Conservation (phyloP, 257 asterid species). For the Henckelia pumila region DNA sequence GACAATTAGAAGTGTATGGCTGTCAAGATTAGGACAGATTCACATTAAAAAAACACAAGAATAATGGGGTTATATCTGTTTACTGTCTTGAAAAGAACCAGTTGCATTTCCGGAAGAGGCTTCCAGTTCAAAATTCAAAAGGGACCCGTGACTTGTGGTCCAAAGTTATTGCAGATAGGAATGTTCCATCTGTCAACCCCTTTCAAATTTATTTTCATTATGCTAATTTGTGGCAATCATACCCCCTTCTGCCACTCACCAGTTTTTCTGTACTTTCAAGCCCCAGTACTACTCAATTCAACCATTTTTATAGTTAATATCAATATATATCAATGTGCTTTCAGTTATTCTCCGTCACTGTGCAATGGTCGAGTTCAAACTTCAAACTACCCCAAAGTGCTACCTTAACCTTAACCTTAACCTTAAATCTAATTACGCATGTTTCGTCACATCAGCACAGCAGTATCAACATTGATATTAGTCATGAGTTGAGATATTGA, state of each 20-base stretch:
- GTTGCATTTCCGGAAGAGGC: background rate
- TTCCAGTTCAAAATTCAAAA: constrained; percentile 11
- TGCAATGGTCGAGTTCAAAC: too few relatives aligned
- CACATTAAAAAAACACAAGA: background rate
- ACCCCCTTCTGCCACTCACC: background rate
- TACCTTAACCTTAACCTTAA: too few relatives aligned
- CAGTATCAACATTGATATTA: too few relatives aligned
- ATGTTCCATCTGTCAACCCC: constrained; percentile 16
- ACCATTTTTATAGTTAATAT: background rate
- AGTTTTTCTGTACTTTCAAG: background rate
- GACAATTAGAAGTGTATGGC: background rate
- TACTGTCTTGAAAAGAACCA: constrained; percentile 8
- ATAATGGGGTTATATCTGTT: constrained; percentile 21
- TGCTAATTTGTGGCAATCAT: too few relatives aligned
- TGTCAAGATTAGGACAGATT: background rate
- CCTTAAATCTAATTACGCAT: too few relatives aligned
- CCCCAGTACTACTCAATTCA: background rate
- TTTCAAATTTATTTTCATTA: too few relatives aligned
- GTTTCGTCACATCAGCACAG: too few relatives aligned
- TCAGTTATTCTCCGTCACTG: too few relatives aligned
- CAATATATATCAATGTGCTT: too few relatives aligned
- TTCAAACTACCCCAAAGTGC: too few relatives aligned
- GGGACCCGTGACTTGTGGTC: constrained; percentile 28
- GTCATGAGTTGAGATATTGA: too few relatives aligned
- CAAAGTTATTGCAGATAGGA: constrained; percentile 5